Conservation (phyloP, 495 filamentous ascomycete species). For the Staphylotrichum tortipilum region DNA sequence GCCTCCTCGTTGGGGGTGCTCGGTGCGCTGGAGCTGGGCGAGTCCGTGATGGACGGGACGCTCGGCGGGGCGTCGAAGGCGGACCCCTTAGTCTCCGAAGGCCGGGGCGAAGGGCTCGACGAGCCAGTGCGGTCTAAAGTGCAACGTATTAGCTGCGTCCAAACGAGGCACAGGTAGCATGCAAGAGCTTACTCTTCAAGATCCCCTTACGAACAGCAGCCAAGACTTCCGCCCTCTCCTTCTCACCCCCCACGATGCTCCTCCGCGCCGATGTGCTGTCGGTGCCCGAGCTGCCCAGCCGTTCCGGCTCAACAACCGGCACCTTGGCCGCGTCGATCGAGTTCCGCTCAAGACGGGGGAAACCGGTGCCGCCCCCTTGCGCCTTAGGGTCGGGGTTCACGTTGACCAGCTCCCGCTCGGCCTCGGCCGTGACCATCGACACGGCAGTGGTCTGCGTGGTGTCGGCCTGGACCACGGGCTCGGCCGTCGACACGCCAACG, state of each 20-base stretch:
- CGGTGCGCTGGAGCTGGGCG: slow-evolving; percentile 71
- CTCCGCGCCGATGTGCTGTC: slow-evolving; percentile 59
- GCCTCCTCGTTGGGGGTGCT: slow-evolving; percentile 73
- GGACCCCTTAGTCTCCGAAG: slow-evolving; percentile 42
- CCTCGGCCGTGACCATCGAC: slow-evolving; percentile 92
- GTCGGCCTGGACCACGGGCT: slow-evolving; percentile 54
- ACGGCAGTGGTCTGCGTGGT: slow-evolving; percentile 69
- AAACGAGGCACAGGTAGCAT: background rate
- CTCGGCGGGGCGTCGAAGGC: slow-evolving; percentile 45
- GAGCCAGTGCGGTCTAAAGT: slow-evolving; percentile 41
- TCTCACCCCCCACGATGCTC: slow-evolving; percentile 86
- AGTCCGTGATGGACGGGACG: slow-evolving; percentile 58
- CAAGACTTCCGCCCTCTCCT: slow-evolving; percentile 82
- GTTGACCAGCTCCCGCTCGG: slow-evolving; percentile 76
- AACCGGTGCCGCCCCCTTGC: slow-evolving; percentile 71
- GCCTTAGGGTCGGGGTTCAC: slow-evolving; percentile 65
- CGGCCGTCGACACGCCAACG: slow-evolving; percentile 64
- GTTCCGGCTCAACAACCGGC: slow-evolving; percentile 33
- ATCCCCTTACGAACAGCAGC: slow-evolving; percentile 90
- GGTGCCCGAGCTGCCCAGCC: slow-evolving; percentile 44
- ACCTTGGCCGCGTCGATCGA: slow-evolving; percentile 51
- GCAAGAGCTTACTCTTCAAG: slow-evolving; percentile 76
- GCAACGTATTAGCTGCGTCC: slow-evolving; percentile 4
- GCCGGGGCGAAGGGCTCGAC: slow-evolving; percentile 56
- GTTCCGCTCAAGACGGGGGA: slow-evolving; percentile 78